phyloP scores from a whole-genome alignment of 164 flowering plant species.

The Nymphaea thermarum region DNA sequence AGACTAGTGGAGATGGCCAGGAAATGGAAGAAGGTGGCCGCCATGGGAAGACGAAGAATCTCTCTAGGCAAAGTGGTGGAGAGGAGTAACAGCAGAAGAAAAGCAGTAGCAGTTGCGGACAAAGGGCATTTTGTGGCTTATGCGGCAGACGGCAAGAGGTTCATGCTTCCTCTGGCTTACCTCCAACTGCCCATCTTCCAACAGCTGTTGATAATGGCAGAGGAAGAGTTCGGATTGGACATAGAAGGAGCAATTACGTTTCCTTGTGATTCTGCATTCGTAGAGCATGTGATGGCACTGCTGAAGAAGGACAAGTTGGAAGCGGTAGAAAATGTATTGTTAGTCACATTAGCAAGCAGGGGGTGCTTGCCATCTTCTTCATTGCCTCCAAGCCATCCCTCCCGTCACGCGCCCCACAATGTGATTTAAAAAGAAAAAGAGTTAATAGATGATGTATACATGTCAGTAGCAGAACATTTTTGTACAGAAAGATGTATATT shows the following conservation, averaged over 20 bases:
- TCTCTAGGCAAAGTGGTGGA: background rate
- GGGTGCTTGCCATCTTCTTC: background rate
- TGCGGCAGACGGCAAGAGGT: constrained; percentile 7
- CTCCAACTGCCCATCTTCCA: constrained; percentile 13
- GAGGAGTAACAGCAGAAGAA: too few species aligned
- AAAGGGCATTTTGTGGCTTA: constrained; percentile 14
- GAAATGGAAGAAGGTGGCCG: constrained; percentile 7
- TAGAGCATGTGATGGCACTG: constrained; percentile 13
- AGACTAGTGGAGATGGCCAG: constrained; percentile 5
- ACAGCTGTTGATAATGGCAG: constrained; percentile 21
- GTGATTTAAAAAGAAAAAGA: background rate
- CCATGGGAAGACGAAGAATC: background rate
- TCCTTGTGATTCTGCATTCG: constrained; percentile 12
- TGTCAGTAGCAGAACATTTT: too few species aligned
- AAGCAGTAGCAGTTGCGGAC: background rate
- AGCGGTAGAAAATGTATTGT: background rate
- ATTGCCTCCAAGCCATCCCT: background rate
- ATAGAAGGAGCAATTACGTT: constrained; percentile 14
- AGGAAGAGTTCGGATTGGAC: constrained; percentile 19
- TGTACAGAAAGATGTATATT: too few species aligned
- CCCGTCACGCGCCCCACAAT: background rate
- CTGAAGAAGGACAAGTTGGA: background rate
- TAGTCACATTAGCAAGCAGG: background rate
- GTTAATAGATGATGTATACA: too few species aligned
- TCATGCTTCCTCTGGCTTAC: constrained; percentile 14